phyloP scores from a whole-genome alignment of 805 yeast genomes.

The Komagataella pseudopastoris region DNA sequence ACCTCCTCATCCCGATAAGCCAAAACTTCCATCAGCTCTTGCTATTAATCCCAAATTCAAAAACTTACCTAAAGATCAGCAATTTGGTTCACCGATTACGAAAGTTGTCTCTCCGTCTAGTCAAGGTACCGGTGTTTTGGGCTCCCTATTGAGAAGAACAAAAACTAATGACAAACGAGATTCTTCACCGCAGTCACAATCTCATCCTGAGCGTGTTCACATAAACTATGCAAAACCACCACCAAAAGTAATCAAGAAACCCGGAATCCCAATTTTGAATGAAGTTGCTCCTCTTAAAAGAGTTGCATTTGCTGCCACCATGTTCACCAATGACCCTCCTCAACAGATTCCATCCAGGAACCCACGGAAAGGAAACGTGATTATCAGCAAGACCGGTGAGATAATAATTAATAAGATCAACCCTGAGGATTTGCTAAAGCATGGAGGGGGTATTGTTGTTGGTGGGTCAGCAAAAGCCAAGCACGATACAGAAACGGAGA shows the following conservation, averaged over 20 bases:
- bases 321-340: conserved; percentile 71
- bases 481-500: conserved; percentile 6
- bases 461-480: conserved; percentile 66
- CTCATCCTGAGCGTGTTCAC: neutral
- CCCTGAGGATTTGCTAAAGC: conserved; percentile 17
- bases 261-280: conserved; percentile 15
- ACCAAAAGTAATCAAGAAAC: conserved; percentile 11
- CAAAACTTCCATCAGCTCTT: conserved; percentile 37
- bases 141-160: conserved; percentile 16
- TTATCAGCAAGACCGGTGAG: conserved; percentile 18
- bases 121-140: conserved; percentile 11
- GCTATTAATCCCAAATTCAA: conserved; percentile 14
- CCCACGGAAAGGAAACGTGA: conserved; percentile 71
- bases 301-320: conserved; percentile 68
- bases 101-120: neutral
- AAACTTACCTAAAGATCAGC: conserved; percentile 12
- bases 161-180: conserved; percentile 9
- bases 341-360: conserved; percentile 85
- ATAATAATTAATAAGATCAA: conserved; percentile 18
- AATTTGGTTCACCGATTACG: conserved; percentile 2
- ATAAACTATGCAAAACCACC: conserved; percentile 15
- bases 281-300: conserved; percentile 31
- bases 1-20: conserved; percentile 35
- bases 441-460: conserved; percentile 60
- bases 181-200: conserved; percentile 3